Conservation (phyloP, 2,329 filamentous ascomycete genomes). For the Claviceps capensis region DNA sequence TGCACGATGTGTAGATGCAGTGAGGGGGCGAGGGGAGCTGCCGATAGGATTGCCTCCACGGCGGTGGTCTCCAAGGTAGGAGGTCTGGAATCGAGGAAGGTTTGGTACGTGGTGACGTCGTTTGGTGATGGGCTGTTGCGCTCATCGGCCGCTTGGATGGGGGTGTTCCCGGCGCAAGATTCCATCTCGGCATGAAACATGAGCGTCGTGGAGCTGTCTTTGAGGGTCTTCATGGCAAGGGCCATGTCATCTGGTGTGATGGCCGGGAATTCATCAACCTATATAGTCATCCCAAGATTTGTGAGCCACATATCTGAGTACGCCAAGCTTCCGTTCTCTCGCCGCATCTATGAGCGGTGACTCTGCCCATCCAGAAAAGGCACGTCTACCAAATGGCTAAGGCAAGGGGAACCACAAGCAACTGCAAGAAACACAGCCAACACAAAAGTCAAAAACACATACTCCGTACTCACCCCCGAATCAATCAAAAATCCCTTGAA, state of each 20-base stretch:
- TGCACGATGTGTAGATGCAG: conserved; percentile 90
- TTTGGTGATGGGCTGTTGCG: conserved; percentile 20
- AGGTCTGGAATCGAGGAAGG: conserved; percentile 83
- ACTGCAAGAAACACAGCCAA: no score
- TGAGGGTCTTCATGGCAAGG: conserved; percentile 67
- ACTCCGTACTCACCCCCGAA: conserved; percentile 56
- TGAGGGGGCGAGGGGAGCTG: conserved; percentile 66
- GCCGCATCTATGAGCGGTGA: no score
- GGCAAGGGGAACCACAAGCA: no score
- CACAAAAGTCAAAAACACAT: no score
- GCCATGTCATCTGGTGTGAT: conserved; percentile 69
- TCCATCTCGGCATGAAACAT: conserved; percentile 99
- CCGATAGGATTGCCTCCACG: conserved; percentile 69
- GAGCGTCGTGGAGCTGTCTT: conserved; percentile 70
- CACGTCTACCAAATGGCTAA: no score
- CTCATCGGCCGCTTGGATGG: no score
- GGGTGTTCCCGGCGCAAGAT: conserved; percentile 48
- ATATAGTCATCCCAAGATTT: neutral
- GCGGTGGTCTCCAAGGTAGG: conserved; percentile 85
- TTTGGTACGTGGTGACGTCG: conserved; percentile 67
- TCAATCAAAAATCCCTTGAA: conserved; percentile 98
- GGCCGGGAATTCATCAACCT: conserved; percentile 93
- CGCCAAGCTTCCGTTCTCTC: no score
- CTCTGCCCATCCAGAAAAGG: no score
- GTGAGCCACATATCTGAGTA: no score